Conservation (phyloP, 208 protist species). For the Tetramitus jugosus region DNA sequence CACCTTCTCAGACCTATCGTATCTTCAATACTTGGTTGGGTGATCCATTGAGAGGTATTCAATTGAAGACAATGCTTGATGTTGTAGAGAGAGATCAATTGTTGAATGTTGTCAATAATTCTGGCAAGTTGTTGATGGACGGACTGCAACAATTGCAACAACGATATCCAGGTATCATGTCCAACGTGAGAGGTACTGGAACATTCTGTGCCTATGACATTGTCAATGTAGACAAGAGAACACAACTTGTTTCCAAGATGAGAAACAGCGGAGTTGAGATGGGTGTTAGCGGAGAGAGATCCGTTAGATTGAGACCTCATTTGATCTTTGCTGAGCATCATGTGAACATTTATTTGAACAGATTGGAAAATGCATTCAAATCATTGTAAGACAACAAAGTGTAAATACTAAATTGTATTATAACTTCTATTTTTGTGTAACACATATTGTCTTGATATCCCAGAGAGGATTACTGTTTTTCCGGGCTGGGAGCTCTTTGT, state of each 20-base stretch:
- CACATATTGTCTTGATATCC: too few species aligned
- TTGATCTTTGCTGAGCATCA: constrained; percentile 33
- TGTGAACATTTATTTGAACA: constrained; percentile 8
- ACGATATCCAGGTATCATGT: constrained; percentile 25
- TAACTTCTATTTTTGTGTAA: too few species aligned
- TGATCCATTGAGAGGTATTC: constrained; percentile 44
- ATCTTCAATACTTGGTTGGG: constrained; percentile 63
- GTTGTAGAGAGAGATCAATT: constrained; percentile 40
- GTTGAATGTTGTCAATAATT: constrained; percentile 37
- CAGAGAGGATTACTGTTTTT: too few species aligned
- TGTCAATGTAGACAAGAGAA: constrained; percentile 19
- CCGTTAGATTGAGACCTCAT: constrained; percentile 44
- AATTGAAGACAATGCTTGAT: constrained; percentile 30
- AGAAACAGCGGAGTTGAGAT: constrained; percentile 35
- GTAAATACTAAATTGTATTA: too few species aligned
- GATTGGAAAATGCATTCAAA: constrained; percentile 12
- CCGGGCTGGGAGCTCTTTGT: too few species aligned
- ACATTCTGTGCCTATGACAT: constrained; percentile 49
- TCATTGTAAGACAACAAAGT: too few species aligned
- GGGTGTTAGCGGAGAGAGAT: constrained; percentile 39
- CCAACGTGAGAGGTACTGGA: constrained; percentile 42
- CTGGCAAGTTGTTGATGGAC: constrained; percentile 39
- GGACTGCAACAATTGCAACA: constrained; percentile 31
- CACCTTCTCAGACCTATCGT: constrained; percentile 35
- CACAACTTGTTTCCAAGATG: constrained; percentile 28